Evolutionary conservation across 805 yeast genomes (phyloP).

Genomic region (Ogataea pignaliae): DNA sequence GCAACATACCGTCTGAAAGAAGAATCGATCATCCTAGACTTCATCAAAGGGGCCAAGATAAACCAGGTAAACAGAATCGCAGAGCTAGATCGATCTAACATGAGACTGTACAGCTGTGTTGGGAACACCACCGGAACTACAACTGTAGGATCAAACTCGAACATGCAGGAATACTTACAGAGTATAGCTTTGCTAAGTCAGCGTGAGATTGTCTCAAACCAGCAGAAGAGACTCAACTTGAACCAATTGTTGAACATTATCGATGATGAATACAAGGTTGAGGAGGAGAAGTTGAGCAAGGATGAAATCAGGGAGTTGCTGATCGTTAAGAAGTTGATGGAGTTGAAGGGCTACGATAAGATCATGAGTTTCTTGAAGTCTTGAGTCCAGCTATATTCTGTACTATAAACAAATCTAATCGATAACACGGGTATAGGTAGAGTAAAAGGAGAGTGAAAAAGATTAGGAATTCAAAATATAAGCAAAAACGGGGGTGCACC

Average conservation of each 20-base stretch:
- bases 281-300: conserved; percentile 14
- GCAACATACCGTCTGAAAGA: conserved; percentile 65
- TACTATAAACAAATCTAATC: no score
- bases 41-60: conserved; percentile 48
- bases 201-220: conserved; percentile 25
- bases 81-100: conserved; percentile 29
- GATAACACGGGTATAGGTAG: no score
- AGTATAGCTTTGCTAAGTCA: conserved; percentile 30
- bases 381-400: not conserved
- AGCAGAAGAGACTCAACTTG: conserved; percentile 37
- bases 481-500: no score
- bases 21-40: conserved; percentile 63
- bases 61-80: conserved; percentile 31
- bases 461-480: no score
- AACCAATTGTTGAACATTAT: conserved; percentile 43
- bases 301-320: conserved; percentile 48
- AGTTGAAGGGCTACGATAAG: conserved; percentile 64
- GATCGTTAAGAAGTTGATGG: conserved; percentile 56
- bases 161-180: conserved; percentile 23
- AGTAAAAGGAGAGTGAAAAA: no score
- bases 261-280: conserved; percentile 19
- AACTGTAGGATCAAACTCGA: not conserved
- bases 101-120: conserved; percentile 28
- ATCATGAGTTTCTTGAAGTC: conserved; percentile 52
- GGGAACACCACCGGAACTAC: conserved; percentile 10